Percentiles rank a stretch among this genome's conserved stretches.
These are phyloP conservation scores for Monosporascus cannonballus DNA, from an alignment of 2,329 filamentous ascomycete genomes.

Conservation along the genomic window DNA sequence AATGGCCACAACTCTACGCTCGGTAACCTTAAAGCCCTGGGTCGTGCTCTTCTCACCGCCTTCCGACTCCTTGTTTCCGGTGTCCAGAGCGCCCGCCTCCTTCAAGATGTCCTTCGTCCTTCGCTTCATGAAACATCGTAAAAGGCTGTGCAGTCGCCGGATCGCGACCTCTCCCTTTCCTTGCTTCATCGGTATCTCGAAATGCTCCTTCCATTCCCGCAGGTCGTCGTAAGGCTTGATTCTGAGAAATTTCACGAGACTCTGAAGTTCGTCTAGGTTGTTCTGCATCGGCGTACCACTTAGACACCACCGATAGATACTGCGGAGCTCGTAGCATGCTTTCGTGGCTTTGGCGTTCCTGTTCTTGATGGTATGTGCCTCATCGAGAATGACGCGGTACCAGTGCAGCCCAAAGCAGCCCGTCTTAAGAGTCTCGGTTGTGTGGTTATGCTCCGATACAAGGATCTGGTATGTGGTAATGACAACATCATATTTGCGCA, in stretches of 20 bases:
- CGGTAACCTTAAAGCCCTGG: constrained; percentile 81
- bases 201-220: constrained; percentile 83
- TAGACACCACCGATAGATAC: constrained; percentile 91
- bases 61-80: constrained; percentile 57
- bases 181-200: constrained; percentile 82
- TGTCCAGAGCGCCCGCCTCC: constrained; percentile 72
- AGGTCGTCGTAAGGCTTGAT: constrained; percentile 89
- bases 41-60: constrained; percentile 41
- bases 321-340: constrained; percentile 76
- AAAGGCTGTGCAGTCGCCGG: constrained; percentile 72
- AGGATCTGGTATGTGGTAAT: constrained; percentile 96
- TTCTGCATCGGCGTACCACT: constrained; percentile 98
- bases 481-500: constrained; percentile 86
- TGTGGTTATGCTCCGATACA: constrained; percentile 78
- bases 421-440: constrained; percentile 59
- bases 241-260: constrained; percentile 82
- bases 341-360: constrained; percentile 93
- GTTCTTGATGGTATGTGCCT: constrained; percentile 98
- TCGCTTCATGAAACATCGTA: constrained; percentile 97
- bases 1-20: constrained; percentile 79
- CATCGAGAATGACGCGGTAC: constrained; percentile 93
- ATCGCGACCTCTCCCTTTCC: constrained; percentile 87
- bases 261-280: constrained; percentile 93
- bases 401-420: constrained; percentile 90
- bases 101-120: constrained; percentile 96